These are phyloP conservation scores for Cryptomeria japonica DNA, from an alignment of 75 land plant genomes.

Conservation along the genomic window DNA sequence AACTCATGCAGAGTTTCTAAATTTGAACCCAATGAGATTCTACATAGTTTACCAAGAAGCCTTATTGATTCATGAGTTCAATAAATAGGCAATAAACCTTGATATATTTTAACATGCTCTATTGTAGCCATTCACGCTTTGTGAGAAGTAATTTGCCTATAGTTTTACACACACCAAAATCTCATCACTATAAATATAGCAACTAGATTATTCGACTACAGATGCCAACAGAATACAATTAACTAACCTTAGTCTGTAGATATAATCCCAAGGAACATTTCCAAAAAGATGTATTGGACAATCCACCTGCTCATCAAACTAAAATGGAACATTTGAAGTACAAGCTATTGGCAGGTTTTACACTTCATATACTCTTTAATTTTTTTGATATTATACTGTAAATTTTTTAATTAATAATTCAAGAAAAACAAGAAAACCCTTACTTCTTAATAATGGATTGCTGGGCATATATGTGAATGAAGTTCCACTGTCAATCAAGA, in stretches of 20 bases:
- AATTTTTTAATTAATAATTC: not conserved
- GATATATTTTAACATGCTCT: too few relatives aligned
- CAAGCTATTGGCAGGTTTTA: not conserved
- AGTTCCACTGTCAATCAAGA: conserved; percentile 76
- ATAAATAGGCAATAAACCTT: too few relatives aligned
- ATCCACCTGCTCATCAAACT: conserved; percentile 67
- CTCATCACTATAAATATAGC: not conserved
- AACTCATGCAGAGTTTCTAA: too few relatives aligned
- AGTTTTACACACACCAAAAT: not conserved
- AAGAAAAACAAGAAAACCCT: conserved; percentile 2
- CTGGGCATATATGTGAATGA: conserved; percentile 80
- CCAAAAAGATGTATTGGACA: conserved; percentile 28
- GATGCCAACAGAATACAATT: not conserved
- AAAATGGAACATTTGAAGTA: conserved; percentile 3
- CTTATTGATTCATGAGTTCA: too few relatives aligned
- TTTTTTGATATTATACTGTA: not conserved
- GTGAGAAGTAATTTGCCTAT: too few relatives aligned
- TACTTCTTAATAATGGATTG: conserved; percentile 60
- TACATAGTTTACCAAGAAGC: too few relatives aligned
- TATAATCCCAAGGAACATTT: conserved; percentile 51
- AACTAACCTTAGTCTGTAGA: conserved; percentile 58
- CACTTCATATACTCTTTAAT: not conserved
- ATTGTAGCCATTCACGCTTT: too few relatives aligned
- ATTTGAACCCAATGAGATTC: too few relatives aligned
- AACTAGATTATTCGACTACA: not conserved